Evolutionary conservation across 495 filamentous ascomycete genomes (phyloP).

Genomic region (Aspergillus affinis): DNA sequence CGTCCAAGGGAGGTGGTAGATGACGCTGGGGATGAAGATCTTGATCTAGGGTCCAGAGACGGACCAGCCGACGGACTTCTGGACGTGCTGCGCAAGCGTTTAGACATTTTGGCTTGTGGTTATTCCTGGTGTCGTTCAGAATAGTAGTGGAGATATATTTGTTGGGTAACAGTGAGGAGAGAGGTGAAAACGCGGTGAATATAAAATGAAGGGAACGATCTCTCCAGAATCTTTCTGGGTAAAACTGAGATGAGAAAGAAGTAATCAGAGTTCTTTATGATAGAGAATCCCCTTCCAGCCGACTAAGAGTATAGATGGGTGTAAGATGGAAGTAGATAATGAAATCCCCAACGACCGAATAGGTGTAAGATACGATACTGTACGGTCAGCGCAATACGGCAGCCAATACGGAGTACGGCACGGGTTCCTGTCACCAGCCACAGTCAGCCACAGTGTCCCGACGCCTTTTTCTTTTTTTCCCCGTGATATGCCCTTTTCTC

Average conservation of each 20-base stretch:
- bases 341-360: no score
- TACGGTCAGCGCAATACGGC: slow-evolving; percentile 2
- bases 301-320: no score
- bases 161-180: background rate
- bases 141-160: background rate
- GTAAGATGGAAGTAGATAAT: no score
- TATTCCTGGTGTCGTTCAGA: background rate
- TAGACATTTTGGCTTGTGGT: slow-evolving; percentile 53
- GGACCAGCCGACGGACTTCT: slow-evolving; percentile 26
- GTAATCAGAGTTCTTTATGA: no score
- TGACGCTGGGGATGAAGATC: slow-evolving; percentile 26
- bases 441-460: slow-evolving; percentile 17
- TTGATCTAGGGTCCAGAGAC: slow-evolving; percentile 21
- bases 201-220: no score
- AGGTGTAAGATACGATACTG: background rate
- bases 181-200: no score
- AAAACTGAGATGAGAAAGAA: no score
- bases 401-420: background rate
- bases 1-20: slow-evolving; percentile 21
- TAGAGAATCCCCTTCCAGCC: no score
- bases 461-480: slow-evolving; percentile 15
- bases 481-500: slow-evolving; percentile 24
- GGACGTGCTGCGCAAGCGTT: slow-evolving; percentile 58
- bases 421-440: slow-evolving; percentile 13
- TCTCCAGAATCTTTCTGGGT: no score